These are phyloP conservation scores for Arachnomyces sp. DNA, from an alignment of 2,329 filamentous ascomycete species.

Conservation along the genomic window DNA sequence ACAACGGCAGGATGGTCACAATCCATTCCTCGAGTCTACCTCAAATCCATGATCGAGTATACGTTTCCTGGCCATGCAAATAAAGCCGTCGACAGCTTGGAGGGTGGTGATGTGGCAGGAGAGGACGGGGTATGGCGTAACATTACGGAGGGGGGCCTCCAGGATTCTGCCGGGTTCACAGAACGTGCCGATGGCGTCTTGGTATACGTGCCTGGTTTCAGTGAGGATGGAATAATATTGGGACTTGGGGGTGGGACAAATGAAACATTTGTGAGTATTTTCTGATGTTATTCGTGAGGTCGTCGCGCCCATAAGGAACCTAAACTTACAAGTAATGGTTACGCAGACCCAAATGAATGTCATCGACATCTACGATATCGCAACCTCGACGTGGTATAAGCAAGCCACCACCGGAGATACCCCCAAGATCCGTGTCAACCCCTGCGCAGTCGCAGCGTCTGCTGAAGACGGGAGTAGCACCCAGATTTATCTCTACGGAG, in stretches of 20 bases:
- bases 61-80: constrained; percentile 65
- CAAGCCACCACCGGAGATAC: constrained; percentile 56
- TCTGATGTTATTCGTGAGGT: neutral
- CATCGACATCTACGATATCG: constrained; percentile 75
- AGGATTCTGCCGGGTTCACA: constrained; percentile 58
- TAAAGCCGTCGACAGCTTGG: constrained; percentile 50
- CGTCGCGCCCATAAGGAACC: constrained; percentile 4
- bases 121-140: constrained; percentile 60
- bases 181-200: constrained; percentile 66
- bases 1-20: constrained; percentile 61
- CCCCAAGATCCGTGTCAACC: constrained; percentile 54
- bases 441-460: constrained; percentile 63
- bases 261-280: constrained; percentile 50
- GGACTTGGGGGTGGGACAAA: constrained; percentile 68
- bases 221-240: constrained; percentile 64
- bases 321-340: neutral
- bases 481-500: constrained; percentile 70
- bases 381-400: constrained; percentile 60
- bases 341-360: constrained; percentile 56
- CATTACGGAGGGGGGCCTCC: constrained; percentile 62
- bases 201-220: constrained; percentile 69
- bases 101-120: constrained; percentile 48
- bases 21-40: constrained; percentile 54
- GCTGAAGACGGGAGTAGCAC: constrained; percentile 66
- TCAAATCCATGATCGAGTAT: constrained; percentile 67